phyloP scores from a whole-genome alignment of 1,139 yeast species.

The Pichia sp. region DNA sequence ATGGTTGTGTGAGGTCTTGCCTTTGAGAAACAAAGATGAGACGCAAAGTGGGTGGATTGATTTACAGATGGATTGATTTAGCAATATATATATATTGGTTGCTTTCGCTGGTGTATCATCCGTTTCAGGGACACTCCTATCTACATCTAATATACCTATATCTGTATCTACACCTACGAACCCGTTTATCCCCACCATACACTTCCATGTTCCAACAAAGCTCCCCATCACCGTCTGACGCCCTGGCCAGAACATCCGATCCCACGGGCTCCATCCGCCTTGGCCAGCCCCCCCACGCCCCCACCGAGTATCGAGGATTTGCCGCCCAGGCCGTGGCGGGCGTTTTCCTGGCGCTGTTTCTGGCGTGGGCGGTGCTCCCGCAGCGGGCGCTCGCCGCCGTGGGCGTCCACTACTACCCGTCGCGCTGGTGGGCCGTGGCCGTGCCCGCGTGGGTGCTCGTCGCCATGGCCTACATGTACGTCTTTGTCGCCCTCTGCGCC shows the following conservation, averaged over 20 bases:
- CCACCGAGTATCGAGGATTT: slow-evolving; percentile 64
- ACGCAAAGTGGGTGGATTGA: not conserved
- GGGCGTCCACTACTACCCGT: slow-evolving; percentile 74
- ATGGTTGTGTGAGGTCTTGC: not conserved
- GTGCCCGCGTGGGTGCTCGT: slow-evolving; percentile 65
- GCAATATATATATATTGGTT: no score
- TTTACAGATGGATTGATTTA: not conserved
- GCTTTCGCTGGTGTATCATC: no score
- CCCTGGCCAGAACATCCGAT: slow-evolving; percentile 69
- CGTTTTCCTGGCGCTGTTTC: slow-evolving; percentile 45
- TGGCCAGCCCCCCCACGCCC: slow-evolving; percentile 65
- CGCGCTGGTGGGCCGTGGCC: slow-evolving; percentile 82
- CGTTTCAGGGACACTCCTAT: no score
- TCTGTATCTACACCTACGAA: not conserved
- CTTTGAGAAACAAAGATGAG: not conserved
- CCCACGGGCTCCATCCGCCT: slow-evolving; percentile 64
- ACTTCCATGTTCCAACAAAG: no score
- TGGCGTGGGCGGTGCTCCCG: slow-evolving; percentile 69
- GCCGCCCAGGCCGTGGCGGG: slow-evolving; percentile 63
- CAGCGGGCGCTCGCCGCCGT: slow-evolving; percentile 40
- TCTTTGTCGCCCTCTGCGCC: slow-evolving; percentile 65
- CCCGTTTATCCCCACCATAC: not conserved
- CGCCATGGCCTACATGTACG: slow-evolving; percentile 63
- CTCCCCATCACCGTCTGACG: slow-evolving; percentile 32
- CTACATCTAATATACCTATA: no score